These are phyloP conservation scores for Candida xyloterini DNA, from an alignment of 805 yeast genomes.

Conservation along the genomic window DNA sequence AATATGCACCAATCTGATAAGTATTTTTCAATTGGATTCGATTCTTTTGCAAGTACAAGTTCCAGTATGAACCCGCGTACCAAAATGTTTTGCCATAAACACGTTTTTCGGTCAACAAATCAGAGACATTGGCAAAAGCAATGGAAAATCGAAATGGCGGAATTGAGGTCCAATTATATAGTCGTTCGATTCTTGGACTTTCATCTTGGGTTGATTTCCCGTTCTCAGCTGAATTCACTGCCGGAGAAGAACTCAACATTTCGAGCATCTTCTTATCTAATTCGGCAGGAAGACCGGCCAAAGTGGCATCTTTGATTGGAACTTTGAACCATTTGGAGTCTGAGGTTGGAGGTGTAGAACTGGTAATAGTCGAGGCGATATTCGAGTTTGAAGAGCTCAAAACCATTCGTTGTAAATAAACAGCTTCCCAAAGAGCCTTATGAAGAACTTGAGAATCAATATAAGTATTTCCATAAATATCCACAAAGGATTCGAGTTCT, in stretches of 20 bases:
- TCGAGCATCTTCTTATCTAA: conserved; percentile 30
- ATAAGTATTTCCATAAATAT: conserved; percentile 36
- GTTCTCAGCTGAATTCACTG: conserved; percentile 14
- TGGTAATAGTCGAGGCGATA: conserved; percentile 29
- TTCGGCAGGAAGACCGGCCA: conserved; percentile 42
- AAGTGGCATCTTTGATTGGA: conserved; percentile 47
- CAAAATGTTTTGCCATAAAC: conserved; percentile 51
- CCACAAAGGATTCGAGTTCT: conserved; percentile 39
- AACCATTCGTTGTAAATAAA: conserved; percentile 40
- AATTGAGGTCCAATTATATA: conserved; percentile 38
- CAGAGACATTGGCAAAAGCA: conserved; percentile 47
- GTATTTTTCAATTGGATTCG: conserved; percentile 38
- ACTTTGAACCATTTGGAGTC: conserved; percentile 37
- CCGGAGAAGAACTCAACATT: conserved; percentile 18
- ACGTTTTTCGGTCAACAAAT: conserved; percentile 42
- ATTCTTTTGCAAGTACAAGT: conserved; percentile 49
- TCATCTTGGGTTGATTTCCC: conserved; percentile 29
- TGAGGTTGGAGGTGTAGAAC: conserved; percentile 30
- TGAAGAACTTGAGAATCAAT: conserved; percentile 39
- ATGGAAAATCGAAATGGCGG: conserved; percentile 57
- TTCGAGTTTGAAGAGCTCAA: conserved; percentile 30
- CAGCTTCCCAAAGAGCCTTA: conserved; percentile 50
- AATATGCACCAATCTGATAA: conserved; percentile 53
- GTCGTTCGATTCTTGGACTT: conserved; percentile 14
- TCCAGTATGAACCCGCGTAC: conserved; percentile 65